Evolutionary conservation across 768 basidiomycete genomes (phyloP).

Genomic region (Chiua virens): DNA sequence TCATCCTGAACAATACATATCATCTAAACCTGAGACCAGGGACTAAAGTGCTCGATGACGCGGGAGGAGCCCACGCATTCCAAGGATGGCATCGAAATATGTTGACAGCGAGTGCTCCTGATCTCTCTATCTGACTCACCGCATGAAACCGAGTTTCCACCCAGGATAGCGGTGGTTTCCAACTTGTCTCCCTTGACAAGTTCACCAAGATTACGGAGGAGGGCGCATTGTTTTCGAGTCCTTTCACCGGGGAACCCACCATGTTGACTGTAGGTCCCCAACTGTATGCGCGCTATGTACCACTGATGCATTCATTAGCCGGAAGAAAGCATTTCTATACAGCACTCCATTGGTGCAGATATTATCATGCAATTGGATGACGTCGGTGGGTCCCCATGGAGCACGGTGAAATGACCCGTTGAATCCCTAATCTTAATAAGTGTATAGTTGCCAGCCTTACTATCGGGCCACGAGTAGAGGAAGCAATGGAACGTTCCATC

Average conservation of each 20-base stretch:
- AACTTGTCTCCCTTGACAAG: slow-evolving; percentile 80
- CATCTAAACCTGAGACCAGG: slow-evolving; percentile 88
- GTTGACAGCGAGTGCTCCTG: slow-evolving; percentile 58
- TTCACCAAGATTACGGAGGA: slow-evolving; percentile 87
- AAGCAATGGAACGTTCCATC: slow-evolving; percentile 86
- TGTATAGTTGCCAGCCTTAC: slow-evolving; percentile 81
- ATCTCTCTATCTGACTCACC: not conserved
- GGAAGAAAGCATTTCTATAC: slow-evolving; percentile 88
- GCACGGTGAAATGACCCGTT: not conserved
- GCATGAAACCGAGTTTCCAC: not conserved
- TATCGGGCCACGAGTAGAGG: slow-evolving; percentile 75
- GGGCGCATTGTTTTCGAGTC: slow-evolving; percentile 81
- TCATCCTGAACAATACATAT: slow-evolving; percentile 90
- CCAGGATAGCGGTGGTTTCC: slow-evolving; percentile 90
- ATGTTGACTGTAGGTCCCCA: slow-evolving; percentile 72
- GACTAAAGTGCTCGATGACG: slow-evolving; percentile 65
- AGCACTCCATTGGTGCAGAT: slow-evolving; percentile 88
- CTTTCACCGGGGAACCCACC: slow-evolving; percentile 84
- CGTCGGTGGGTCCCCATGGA: slow-evolving; percentile 60
- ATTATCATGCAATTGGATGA: slow-evolving; percentile 96
- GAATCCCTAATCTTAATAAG: slow-evolving; percentile 4
- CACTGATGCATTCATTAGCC: slow-evolving; percentile 48
- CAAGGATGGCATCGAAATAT: slow-evolving; percentile 88
- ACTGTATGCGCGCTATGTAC: not conserved
- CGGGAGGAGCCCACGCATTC: slow-evolving; percentile 86